A percentile compares a stretch with the other conserved stretches of the same genome.
These are phyloP conservation scores for Mariannaea sp. DNA, from an alignment of 2,329 filamentous ascomycete genomes.

Conservation along the genomic window DNA sequence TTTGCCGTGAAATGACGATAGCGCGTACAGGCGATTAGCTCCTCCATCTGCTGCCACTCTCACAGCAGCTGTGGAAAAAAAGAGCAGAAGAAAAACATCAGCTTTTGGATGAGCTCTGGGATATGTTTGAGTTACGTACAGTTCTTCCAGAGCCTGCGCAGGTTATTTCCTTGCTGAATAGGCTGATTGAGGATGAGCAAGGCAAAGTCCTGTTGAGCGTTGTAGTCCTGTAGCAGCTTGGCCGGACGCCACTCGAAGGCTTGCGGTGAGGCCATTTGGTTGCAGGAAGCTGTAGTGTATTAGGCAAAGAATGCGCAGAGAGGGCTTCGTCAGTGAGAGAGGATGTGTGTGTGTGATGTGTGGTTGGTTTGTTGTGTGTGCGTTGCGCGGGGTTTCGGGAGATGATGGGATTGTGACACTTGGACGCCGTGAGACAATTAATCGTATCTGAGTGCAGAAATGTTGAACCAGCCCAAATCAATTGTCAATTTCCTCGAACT, in stretches of 20 bases:
- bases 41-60: constrained; percentile 89
- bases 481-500: background rate
- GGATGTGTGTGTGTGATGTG: background rate
- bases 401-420: background rate
- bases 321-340: too few species aligned
- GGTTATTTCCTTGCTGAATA: constrained; percentile 50
- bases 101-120: background rate
- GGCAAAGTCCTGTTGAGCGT: constrained; percentile 45
- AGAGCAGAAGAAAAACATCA: background rate
- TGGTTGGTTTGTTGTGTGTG: too few species aligned
- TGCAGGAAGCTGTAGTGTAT: background rate
- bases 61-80: constrained; percentile 56
- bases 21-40: constrained; percentile 72
- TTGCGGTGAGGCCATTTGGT: constrained; percentile 28
- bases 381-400: background rate
- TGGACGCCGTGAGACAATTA: background rate
- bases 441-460: background rate
- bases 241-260: constrained; percentile 48
- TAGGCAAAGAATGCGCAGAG: too few species aligned
- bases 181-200: constrained; percentile 60
- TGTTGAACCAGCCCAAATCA: background rate
- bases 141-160: constrained; percentile 56
- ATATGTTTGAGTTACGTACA: constrained; percentile 42
- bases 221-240: constrained; percentile 43
- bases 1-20: constrained; percentile 49